Evolutionary conservation across 1,139 yeast genomes (phyloP).

Genomic region (Saccharomycopsis hybrid): DNA sequence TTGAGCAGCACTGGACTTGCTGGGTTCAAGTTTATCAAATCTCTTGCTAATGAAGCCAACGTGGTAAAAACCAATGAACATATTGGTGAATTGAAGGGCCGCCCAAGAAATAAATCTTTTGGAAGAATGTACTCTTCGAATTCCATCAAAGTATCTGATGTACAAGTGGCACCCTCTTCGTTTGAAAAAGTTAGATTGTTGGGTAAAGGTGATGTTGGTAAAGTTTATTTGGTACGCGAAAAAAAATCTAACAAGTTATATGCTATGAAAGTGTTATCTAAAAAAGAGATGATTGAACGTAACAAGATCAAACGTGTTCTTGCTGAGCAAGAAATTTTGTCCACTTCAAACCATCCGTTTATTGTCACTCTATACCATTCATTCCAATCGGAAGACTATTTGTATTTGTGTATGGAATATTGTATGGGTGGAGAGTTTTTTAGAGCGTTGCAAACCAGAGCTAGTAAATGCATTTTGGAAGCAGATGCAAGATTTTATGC

Average conservation of each 20-base stretch:
- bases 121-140: conserved; percentile 63
- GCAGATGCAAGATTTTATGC: conserved; percentile 91
- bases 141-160: conserved; percentile 67
- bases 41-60: conserved; percentile 17
- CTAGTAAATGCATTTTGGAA: conserved; percentile 79
- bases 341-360: conserved; percentile 94
- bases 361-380: conserved; percentile 95
- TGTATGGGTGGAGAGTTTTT: conserved; percentile 99
- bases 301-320: conserved; percentile 90
- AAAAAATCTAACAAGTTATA: conserved; percentile 66
- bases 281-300: conserved; percentile 90
- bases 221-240: conserved; percentile 86
- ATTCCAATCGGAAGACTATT: conserved; percentile 86
- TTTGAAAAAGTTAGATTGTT: conserved; percentile 83
- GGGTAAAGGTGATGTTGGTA: conserved; percentile 98
- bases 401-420: conserved; percentile 97
- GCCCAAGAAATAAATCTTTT: conserved; percentile 42
- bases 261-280: conserved; percentile 89
- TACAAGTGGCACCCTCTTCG: conserved; percentile 77
- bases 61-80: conserved; percentile 20
- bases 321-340: conserved; percentile 94
- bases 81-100: conserved; percentile 24
- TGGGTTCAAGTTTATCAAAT: conserved; percentile 12
- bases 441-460: conserved; percentile 89
- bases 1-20: neutral